Evolutionary conservation across 179 eudicot genomes (phyloP), one percentile per base, ranked within the genome.

Genomic region (Actinidia polygama): DNA sequence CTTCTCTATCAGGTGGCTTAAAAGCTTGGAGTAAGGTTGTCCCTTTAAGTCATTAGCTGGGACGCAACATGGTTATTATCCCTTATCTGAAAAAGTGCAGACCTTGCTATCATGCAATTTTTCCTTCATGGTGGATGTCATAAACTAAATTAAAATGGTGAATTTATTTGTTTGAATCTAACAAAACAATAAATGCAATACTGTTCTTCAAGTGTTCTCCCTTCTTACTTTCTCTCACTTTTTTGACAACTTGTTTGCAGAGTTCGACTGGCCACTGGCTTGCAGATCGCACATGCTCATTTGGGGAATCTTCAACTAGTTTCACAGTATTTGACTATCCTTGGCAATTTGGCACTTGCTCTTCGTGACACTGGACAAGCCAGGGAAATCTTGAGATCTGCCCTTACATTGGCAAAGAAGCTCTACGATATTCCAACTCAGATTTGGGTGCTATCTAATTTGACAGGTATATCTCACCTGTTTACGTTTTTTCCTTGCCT

Each of bases 271-370:
- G 99, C 99, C 77, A 85, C 91, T 83, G 99, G 99, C 75, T 92
- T 96, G 91, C 98, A 93, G 91, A 85, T 92, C 54, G 90, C 99
- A 5, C 99, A 96, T 77, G 84, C 83, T 80, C 80, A 84, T 85
- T 82, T 95, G 81, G 98, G 99, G 36, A 96, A 95, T 90, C 96
- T 96, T 87, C 99, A 96, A 85, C 91, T 96, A 50, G 98, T 96
- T 87, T 95, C 99, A 10, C 99, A 96, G 87, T 96, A 95, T 87
- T 88, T 96, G 70, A 93, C 99, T 12, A 88, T 95, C 74, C 98
- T 96, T 59, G 99, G 98, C 77, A 92, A 90, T 81, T 88, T 96
- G 92, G 98, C 99, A 49, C 94, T 96, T 83, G 92, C 99, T 81
- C 93, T 96, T 75, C 98, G 87, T 89, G 99, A 96, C 85, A 90